Evolutionary conservation across 1,284 basidiomycete genomes (phyloP).

Genomic region (Sphagnurus paluster): DNA sequence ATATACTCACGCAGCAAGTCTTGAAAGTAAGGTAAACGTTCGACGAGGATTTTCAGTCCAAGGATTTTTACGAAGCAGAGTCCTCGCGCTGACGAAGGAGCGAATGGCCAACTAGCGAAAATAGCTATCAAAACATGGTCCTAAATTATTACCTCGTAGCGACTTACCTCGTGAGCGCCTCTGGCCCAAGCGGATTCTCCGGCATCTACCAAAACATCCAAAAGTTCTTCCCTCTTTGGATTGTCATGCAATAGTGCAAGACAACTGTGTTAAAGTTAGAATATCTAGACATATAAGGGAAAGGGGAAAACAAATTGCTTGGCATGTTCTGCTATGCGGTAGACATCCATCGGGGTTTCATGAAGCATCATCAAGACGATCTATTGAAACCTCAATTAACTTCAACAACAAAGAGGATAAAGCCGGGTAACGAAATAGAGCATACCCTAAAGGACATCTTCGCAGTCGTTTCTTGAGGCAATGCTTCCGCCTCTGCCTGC

Average conservation of each 20-base stretch:
- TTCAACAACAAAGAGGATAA: conserved; percentile 3
- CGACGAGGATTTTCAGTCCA: conserved; percentile 51
- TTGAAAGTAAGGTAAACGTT: conserved; percentile 52
- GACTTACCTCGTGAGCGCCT: conserved; percentile 66
- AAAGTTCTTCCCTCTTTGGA: conserved; percentile 57
- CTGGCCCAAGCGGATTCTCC: conserved; percentile 68
- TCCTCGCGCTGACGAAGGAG: conserved; percentile 57
- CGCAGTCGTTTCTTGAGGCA: conserved; percentile 51
- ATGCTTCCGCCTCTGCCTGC: conserved; percentile 52
- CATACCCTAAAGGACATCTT: conserved; percentile 72
- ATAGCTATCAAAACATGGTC: background rate
- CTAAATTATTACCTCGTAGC: background rate
- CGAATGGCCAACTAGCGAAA: conserved; percentile 58
- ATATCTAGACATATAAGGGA: background rate
- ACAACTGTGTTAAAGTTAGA: conserved; percentile 42
- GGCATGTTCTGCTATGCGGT: conserved; percentile 68
- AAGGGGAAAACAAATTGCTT: conserved; percentile 43
- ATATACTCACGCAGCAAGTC: conserved; percentile 57
- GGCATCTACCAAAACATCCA: conserved; percentile 62
- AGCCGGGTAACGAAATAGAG: conserved; percentile 13
- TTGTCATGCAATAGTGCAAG: conserved; percentile 58
- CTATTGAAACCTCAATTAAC: conserved; percentile 30
- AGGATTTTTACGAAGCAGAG: conserved; percentile 50
- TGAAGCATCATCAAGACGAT: conserved; percentile 73
- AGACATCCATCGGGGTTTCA: conserved; percentile 57